Evolutionary conservation across 106 monocot genomes (phyloP).

Genomic region (Vanilla planifolia): DNA sequence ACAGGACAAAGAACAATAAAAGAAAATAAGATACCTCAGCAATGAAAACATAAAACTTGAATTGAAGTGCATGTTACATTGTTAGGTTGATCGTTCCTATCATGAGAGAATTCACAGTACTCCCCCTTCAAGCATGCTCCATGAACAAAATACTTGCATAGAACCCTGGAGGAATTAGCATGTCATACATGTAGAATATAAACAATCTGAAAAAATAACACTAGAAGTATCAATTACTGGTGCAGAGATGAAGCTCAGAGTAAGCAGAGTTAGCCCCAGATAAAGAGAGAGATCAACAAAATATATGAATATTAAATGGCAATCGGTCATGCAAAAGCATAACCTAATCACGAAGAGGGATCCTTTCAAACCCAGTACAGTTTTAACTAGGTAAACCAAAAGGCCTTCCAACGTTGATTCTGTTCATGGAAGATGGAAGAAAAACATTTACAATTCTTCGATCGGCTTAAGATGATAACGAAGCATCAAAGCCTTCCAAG

Average conservation of each 20-base stretch:
- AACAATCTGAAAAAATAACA: not conserved
- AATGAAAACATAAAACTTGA: not conserved
- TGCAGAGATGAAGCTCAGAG: not conserved
- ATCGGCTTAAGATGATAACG: not conserved
- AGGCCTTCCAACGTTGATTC: not conserved
- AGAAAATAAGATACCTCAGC: not conserved
- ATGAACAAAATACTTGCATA: constrained; percentile 86
- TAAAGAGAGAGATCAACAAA: not conserved
- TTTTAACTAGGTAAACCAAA: not conserved
- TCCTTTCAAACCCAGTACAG: not conserved
- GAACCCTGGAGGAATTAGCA: constrained; percentile 47
- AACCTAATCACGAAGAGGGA: no score
- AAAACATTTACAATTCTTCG: not conserved
- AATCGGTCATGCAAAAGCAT: no score
- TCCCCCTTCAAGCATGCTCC: constrained; percentile 96
- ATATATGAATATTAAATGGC: not conserved
- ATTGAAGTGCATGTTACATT: constrained; percentile 48
- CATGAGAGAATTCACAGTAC: constrained; percentile 93
- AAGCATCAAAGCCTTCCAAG: not conserved
- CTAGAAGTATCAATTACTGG: not conserved
- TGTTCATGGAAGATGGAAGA: not conserved
- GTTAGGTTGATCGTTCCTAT: constrained; percentile 80
- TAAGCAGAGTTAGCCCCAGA: not conserved
- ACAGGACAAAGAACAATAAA: constrained; percentile 4
- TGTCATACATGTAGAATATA: not conserved